These are phyloP conservation scores for Collybia nuda DNA, from an alignment of 768 basidiomycete species.

Conservation along the genomic window DNA sequence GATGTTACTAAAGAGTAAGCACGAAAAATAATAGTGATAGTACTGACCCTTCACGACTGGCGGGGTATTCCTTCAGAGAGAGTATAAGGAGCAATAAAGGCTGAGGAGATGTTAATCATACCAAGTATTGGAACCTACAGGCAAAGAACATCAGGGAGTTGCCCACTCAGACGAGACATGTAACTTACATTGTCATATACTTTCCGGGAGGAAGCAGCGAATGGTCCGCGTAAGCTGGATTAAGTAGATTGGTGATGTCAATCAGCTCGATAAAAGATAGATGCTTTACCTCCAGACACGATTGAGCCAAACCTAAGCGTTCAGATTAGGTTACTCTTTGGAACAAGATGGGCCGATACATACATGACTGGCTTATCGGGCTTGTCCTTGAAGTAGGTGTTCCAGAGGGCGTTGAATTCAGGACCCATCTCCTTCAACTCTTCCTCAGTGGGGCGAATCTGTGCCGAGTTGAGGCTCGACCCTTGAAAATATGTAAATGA, in stretches of 20 bases:
- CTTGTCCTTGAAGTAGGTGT: conserved; percentile 76
- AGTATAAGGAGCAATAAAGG: neutral
- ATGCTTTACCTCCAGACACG: conserved; percentile 50
- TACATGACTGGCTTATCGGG: conserved; percentile 78
- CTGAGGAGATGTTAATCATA: conserved; percentile 15
- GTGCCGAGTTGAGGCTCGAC: neutral
- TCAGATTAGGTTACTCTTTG: neutral
- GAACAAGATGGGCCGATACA: conserved; percentile 8
- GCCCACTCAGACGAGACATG: neutral
- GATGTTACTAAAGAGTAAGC: neutral
- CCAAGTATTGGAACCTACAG: conserved; percentile 62
- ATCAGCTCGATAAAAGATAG: neutral
- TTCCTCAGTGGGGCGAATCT: conserved; percentile 69
- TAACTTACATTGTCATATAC: conserved; percentile 60
- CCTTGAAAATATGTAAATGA: neutral
- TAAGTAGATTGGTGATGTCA: neutral
- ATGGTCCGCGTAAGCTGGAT: conserved; percentile 67
- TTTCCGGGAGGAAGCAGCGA: conserved; percentile 68
- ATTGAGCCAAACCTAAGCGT: conserved; percentile 57
- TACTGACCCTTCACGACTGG: conserved; percentile 62
- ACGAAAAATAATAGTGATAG: neutral
- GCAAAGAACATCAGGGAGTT: neutral
- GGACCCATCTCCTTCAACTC: conserved; percentile 80
- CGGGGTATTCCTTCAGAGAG: conserved; percentile 60
- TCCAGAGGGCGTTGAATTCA: conserved; percentile 68